A percentile compares a stretch with the other conserved stretches of the same genome.
Conservation (phyloP, 2,329 filamentous ascomycete genomes). For the Tolypocladium album region DNA sequence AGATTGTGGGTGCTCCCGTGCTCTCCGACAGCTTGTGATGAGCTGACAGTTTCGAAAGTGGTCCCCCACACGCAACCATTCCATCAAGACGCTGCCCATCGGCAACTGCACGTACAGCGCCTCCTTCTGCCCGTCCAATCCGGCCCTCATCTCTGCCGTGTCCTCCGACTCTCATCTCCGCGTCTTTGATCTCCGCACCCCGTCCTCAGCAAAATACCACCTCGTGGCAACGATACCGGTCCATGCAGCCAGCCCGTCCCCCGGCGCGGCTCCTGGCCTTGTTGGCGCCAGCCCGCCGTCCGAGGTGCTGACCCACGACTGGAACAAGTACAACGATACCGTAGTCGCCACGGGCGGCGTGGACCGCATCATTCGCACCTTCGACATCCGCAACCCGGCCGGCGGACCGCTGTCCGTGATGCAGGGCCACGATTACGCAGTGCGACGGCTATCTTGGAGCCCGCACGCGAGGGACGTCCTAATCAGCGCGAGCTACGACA, state of each 20-base stretch:
- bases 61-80: conserved; percentile 67
- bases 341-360: conserved; percentile 84
- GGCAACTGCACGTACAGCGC: conserved; percentile 91
- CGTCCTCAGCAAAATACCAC: conserved; percentile 78
- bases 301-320: conserved; percentile 90
- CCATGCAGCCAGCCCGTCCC: conserved; percentile 52
- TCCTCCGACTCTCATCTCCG: conserved; percentile 82
- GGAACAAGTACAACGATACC: conserved; percentile 92
- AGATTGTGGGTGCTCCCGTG: conserved; percentile 49
- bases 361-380: conserved; percentile 76
- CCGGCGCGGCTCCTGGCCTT: conserved; percentile 17
- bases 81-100: conserved; percentile 76
- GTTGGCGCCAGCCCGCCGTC: conserved; percentile 46
- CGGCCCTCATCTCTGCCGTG: conserved; percentile 75
- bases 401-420: conserved; percentile 65
- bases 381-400: conserved; percentile 72
- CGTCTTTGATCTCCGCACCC: conserved; percentile 84
- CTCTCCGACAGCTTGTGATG: not conserved
- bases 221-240: conserved; percentile 75
- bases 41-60: conserved; percentile 39
- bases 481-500: conserved; percentile 88
- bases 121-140: conserved; percentile 82
- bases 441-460: conserved; percentile 79
- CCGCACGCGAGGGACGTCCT: conserved; percentile 86
- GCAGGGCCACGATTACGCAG: conserved; percentile 82